A percentile compares a stretch with the other conserved stretches of the same genome.
These are phyloP conservation scores for Mycosphaerella sp. DNA, from an alignment of 2,329 filamentous ascomycete genomes.

Conservation along the genomic window DNA sequence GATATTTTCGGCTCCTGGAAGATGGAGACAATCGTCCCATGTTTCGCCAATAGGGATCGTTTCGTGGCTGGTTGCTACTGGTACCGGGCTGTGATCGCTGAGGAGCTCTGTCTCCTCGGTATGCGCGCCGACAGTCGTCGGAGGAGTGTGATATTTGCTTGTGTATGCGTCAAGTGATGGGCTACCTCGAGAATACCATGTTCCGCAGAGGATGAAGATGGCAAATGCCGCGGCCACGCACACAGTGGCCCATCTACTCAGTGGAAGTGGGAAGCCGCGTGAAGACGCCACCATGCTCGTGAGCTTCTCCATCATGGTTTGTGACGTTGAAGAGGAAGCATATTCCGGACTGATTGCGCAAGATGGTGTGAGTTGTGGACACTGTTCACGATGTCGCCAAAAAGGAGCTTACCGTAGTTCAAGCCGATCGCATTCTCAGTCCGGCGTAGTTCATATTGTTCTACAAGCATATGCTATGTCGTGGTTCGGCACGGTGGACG, in stretches of 20 bases:
- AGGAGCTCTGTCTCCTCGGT: not conserved
- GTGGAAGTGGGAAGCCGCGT: not conserved
- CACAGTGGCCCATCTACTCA: not conserved
- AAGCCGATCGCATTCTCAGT: not conserved
- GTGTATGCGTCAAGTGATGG: conserved; percentile 2
- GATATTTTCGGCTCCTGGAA: conserved; percentile 42
- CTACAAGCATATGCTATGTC: not conserved
- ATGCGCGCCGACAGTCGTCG: conserved; percentile 16
- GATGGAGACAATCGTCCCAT: conserved; percentile 18
- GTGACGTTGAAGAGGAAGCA: not conserved
- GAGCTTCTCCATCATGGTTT: conserved; percentile 2
- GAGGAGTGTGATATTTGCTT: not conserved
- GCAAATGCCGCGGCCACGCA: not conserved
- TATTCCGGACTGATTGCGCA: not conserved
- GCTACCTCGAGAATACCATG: not conserved
- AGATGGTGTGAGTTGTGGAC: not conserved
- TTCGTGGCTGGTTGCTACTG: not conserved
- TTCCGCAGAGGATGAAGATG: conserved; percentile 1
- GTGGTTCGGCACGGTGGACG: not conserved
- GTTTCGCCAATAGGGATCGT: not conserved
- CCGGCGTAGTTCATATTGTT: not conserved
- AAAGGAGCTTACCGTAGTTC: not conserved
- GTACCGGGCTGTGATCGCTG: not conserved
- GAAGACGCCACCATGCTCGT: not conserved
- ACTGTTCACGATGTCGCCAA: not conserved